phyloP scores from a whole-genome alignment of 768 basidiomycete genomes.

The Lentinula boryana region DNA sequence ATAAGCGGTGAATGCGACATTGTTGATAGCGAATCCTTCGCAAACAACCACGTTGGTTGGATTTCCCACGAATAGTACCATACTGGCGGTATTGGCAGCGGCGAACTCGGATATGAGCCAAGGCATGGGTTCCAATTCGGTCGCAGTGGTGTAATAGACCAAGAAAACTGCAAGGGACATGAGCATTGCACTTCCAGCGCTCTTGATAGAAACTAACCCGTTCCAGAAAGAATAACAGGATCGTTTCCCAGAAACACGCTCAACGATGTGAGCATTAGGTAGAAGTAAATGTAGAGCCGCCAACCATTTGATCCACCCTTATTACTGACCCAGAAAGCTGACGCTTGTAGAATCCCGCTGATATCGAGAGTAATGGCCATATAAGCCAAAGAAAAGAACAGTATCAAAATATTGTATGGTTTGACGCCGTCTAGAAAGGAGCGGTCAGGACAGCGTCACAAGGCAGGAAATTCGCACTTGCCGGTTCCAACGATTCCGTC shows the following conservation, averaged over 20 bases:
- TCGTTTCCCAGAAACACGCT: conserved; percentile 89
- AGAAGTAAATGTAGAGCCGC: conserved; percentile 75
- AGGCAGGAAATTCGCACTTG: background rate
- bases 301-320: conserved; percentile 69
- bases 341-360: conserved; percentile 79
- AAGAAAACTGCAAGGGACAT: conserved; percentile 52
- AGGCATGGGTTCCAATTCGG: conserved; percentile 46
- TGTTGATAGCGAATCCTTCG: conserved; percentile 77
- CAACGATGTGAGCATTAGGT: conserved; percentile 70
- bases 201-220: conserved; percentile 18
- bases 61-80: conserved; percentile 79
- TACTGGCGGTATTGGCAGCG: conserved; percentile 73
- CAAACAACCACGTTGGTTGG: conserved; percentile 93
- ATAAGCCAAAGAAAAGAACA: conserved; percentile 91
- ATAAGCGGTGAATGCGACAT: conserved; percentile 76
- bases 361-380: conserved; percentile 89
- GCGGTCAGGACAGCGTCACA: background rate
- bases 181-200: background rate
- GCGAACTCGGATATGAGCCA: conserved; percentile 78
- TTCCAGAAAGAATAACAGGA: conserved; percentile 89
- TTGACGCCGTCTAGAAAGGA: conserved; percentile 52
- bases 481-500: conserved; percentile 70
- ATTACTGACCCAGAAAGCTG: conserved; percentile 84
- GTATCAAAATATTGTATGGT: conserved; percentile 88
- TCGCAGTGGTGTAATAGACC: conserved; percentile 77